Base-by-base conservation (phyloP, 2,329 filamentous ascomycete species). In the Purpureocillium takamizusanense region DNA sequence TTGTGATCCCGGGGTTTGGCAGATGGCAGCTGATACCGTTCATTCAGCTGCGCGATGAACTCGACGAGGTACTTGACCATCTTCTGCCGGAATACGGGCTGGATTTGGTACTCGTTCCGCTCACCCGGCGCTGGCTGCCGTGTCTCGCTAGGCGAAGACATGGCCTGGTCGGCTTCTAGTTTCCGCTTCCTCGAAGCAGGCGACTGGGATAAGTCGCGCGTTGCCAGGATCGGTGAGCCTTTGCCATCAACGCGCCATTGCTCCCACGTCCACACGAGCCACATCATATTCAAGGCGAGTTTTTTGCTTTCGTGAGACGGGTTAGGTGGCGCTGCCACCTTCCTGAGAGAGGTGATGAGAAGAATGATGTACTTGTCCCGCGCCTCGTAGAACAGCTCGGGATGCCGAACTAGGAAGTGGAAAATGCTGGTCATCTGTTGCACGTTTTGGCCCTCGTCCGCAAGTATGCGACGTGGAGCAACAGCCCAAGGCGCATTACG, bases 371-470 rank as follows among this genome's bases (percentile, higher is more conserved):
- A 94, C 54, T 90, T 89, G 47, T 98, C 92, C 39, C 92, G 75
- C 1, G 87, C 88, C 46, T 97, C 90, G 50, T 94, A 98, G 65
- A 98, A 98, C 4, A 98, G 68, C 52, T 92, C 83, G 0, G 89
- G 84, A 56, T 98, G 90, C 40, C 86, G 79, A 28, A 95, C 90
- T 27, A 98, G 70, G 63, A 98, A 98, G 53, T 95, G 85, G 67
- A 95, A 97, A 51, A 98, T 97, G 65, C 85, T 92, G 38, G 88
- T 95, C 65, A 97, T 83, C 62, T 97, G 92, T 60, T 94, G 89
- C 34, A 90, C 74, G 51, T 98, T 98, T 45, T 92, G 86, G 18
- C 86, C 89, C 60, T 98, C 92, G 56, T 98, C 94, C 4, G 87
- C 82, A 16, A 98, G 66, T 21, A 98, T 94, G 38, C 89, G 86